Conservation (phyloP, 805 yeast genomes). For the Lachancea nothofagi region DNA sequence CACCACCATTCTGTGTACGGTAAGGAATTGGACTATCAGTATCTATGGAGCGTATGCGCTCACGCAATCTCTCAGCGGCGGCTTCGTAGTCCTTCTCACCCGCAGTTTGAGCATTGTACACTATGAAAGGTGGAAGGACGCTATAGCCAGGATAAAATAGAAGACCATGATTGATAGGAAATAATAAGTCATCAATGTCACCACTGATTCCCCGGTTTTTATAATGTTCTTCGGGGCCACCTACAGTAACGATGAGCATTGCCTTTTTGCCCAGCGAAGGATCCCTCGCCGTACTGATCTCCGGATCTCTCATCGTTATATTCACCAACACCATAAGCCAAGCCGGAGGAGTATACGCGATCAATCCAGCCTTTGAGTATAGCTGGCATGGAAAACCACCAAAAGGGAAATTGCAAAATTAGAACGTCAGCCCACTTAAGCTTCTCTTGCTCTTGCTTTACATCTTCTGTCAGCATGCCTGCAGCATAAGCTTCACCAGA, state of each 20-base stretch:
- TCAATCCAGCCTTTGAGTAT: constrained; percentile 31
- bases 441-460: constrained; percentile 26
- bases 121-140: constrained; percentile 20
- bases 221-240: constrained; percentile 16
- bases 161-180: constrained; percentile 26
- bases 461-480: constrained; percentile 25
- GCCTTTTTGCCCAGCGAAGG: constrained; percentile 23
- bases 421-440: constrained; percentile 29
- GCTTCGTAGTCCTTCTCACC: constrained; percentile 7
- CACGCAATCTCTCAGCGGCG: constrained; percentile 7
- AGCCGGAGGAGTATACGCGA: constrained; percentile 22
- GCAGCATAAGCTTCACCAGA: constrained; percentile 16
- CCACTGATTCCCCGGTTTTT: constrained; percentile 22
- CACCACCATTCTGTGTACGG: constrained; percentile 22
- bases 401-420: constrained; percentile 27
- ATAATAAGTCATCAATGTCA: constrained; percentile 18
- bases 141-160: constrained; percentile 23
- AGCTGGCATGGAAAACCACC: constrained; percentile 33
- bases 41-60: constrained; percentile 10
- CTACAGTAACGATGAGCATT: constrained; percentile 15
- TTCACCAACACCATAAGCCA: constrained; percentile 23
- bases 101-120: constrained; percentile 10
- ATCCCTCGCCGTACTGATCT: constrained; percentile 26
- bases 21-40: constrained; percentile 14
- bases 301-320: constrained; percentile 13